Base-by-base conservation (phyloP, 192 early-diverging fungal species). In the Ambispora gerdemannii region DNA sequence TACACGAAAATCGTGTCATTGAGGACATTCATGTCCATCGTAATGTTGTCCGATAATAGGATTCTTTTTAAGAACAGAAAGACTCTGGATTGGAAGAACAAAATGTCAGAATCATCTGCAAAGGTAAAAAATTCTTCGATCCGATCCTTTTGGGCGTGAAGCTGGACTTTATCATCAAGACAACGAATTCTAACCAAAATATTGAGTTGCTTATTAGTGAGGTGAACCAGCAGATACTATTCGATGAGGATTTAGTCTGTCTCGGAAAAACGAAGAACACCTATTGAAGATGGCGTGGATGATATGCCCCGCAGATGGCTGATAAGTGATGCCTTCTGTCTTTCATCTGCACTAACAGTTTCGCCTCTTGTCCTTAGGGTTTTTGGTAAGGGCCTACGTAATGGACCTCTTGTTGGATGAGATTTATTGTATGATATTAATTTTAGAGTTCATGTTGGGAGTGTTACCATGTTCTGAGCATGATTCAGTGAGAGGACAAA, bases 301-400 rank as follows among this genome's bases (percentile, higher is more conserved):
- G 50, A 67, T 51, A 35, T 51, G 50, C 31, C 51, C 10, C 51
- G 27, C 64, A 67, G 31, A 30, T 67, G 20, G 51, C 51, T 51
- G 64, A 30, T 67, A 43, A 31, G 64, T 66, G 2, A 51, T 32
- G 32, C 32, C 10, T 20, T 53, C 4, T 53, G n/a, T n/a, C n/a
- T n/a, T n/a, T n/a, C n/a, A n/a, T n/a, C 28, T 52, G 19, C 51
- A 10, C 20, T 53, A 20, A 30, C 6, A 27, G 20, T 62, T 71
- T 61, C 33, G 34, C 62, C 49, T 71, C 63, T 38, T 63, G 22
- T 65, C n/a, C 35, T 19, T 49, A 72, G 70, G 43, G 20, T 72
- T 52, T n/a, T 63, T 63, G 38, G 70, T 56, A 52, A 63, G 70
- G 20, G 70, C 60, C 60, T 72, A 72, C 22, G 38, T 63, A 0